Conservation (phyloP, 805 yeast species). For the Kluyveromyces wickerhamii region DNA sequence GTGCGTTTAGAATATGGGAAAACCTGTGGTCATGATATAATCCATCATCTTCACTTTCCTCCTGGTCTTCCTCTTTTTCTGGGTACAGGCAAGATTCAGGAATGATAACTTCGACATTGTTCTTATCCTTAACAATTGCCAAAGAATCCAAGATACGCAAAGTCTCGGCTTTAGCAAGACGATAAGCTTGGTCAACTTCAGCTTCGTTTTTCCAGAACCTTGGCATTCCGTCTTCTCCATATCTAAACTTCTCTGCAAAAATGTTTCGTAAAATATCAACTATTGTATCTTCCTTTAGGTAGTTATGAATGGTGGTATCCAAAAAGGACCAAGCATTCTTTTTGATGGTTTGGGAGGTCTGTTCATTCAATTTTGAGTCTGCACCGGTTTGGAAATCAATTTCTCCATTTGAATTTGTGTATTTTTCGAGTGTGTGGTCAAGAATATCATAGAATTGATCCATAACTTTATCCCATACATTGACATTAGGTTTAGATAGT, state of each 20-base stretch:
- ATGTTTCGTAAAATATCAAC: conserved; percentile 60
- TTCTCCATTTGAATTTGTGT: conserved; percentile 11
- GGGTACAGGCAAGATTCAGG: conserved; percentile 38
- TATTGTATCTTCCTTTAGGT: conserved; percentile 58
- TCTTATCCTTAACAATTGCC: conserved; percentile 44
- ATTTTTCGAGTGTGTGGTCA: conserved; percentile 26
- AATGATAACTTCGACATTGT: conserved; percentile 53
- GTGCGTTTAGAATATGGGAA: conserved; percentile 47
- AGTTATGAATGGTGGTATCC: conserved; percentile 49
- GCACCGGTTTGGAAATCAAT: conserved; percentile 67
- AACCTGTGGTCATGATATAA: conserved; percentile 38
- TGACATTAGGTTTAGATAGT: conserved; percentile 41
- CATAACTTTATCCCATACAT: conserved; percentile 56
- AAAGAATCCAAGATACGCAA: conserved; percentile 50
- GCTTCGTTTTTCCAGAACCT: conserved; percentile 65
- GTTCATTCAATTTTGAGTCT: conserved; percentile 33
- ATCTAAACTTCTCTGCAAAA: conserved; percentile 78
- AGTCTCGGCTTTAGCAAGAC: conserved; percentile 51
- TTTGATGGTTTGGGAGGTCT: conserved; percentile 37
- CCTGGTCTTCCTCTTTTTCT: conserved; percentile 28
- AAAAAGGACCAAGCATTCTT: conserved; percentile 60
- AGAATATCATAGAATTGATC: conserved; percentile 35
- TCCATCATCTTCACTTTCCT: conserved; percentile 32
- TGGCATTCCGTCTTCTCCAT: conserved; percentile 77
- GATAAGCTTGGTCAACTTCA: conserved; percentile 63